A percentile compares a stretch with the other conserved stretches of the same genome.
These are phyloP conservation scores for Bipolaris victoriae DNA, from an alignment of 2,329 filamentous ascomycete species.

Conservation along the genomic window DNA sequence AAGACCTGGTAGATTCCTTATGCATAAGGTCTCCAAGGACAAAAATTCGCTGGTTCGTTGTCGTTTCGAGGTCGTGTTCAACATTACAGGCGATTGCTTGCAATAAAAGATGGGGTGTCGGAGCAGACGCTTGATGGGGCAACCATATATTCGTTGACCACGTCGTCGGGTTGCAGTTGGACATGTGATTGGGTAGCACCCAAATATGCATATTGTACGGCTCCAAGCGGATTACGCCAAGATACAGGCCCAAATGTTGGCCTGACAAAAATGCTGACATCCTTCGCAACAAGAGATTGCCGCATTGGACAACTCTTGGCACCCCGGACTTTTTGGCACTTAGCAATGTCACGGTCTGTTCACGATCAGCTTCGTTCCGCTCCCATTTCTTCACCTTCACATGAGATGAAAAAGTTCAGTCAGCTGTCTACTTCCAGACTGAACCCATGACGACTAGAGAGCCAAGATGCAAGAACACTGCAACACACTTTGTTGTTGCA, in stretches of 20 bases:
- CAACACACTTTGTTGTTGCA: background rate
- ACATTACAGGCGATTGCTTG: background rate
- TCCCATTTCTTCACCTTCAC: background rate
- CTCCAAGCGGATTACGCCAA: background rate
- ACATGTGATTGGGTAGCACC: background rate
- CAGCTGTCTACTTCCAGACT: no score
- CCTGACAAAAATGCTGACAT: background rate
- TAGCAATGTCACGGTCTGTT: background rate
- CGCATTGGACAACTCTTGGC: background rate
- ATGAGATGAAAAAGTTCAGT: background rate
- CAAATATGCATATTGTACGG: background rate
- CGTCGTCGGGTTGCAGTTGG: background rate
- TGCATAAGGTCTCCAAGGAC: background rate
- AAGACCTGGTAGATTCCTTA: background rate
- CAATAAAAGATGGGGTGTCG: background rate
- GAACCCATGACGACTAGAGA: no score
- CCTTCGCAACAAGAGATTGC: background rate
- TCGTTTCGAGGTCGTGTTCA: background rate
- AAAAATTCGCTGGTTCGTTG: background rate
- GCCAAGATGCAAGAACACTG: background rate
- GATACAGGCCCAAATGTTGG: background rate
- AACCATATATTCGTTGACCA: conserved; percentile 1
- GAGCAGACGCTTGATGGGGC: background rate
- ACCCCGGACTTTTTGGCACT: background rate
- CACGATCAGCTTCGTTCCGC: background rate